Conservation (phyloP, 2,329 filamentous ascomycete species). For the Penicillium decumbens region DNA sequence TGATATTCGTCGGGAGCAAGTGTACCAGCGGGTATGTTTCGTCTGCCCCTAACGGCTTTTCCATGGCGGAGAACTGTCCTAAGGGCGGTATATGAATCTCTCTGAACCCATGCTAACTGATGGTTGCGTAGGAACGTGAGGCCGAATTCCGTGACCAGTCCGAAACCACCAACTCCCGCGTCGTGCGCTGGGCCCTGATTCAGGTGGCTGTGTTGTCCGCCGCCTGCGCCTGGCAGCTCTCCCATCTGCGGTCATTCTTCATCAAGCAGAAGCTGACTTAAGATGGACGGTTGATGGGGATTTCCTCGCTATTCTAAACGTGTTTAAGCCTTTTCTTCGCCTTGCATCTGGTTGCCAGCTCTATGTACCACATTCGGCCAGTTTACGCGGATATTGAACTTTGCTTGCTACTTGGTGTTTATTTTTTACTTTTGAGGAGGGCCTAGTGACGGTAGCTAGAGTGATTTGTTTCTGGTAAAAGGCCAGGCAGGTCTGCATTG, state of each 20-base stretch:
- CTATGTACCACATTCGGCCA: constrained; percentile 9
- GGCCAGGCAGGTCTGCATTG: background rate
- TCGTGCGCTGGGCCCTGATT: constrained; percentile 89
- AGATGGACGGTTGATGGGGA: constrained; percentile 15
- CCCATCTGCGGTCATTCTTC: constrained; percentile 93
- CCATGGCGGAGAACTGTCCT: background rate
- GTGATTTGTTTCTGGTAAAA: background rate
- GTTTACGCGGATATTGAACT: constrained; percentile 15
- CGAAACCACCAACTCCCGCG: constrained; percentile 83
- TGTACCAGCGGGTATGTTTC: constrained; percentile 77
- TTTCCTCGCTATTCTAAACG: constrained; percentile 3
- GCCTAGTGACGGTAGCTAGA: background rate
- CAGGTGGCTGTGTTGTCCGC: constrained; percentile 78
- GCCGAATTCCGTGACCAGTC: constrained; percentile 98
- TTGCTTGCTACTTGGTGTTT: constrained; percentile 8
- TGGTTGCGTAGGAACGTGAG: constrained; percentile 70
- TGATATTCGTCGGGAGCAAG: constrained; percentile 89
- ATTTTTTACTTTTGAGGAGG: constrained; percentile 1
- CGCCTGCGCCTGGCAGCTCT: constrained; percentile 95
- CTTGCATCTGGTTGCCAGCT: constrained; percentile 20
- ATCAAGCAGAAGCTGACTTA: constrained; percentile 99
- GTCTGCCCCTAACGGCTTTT: background rate
- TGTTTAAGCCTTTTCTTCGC: constrained; percentile 16
- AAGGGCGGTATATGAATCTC: background rate
- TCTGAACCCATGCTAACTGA: background rate